Conservation (phyloP, 2,329 filamentous ascomycete species). For the Davidsoniella australis region DNA sequence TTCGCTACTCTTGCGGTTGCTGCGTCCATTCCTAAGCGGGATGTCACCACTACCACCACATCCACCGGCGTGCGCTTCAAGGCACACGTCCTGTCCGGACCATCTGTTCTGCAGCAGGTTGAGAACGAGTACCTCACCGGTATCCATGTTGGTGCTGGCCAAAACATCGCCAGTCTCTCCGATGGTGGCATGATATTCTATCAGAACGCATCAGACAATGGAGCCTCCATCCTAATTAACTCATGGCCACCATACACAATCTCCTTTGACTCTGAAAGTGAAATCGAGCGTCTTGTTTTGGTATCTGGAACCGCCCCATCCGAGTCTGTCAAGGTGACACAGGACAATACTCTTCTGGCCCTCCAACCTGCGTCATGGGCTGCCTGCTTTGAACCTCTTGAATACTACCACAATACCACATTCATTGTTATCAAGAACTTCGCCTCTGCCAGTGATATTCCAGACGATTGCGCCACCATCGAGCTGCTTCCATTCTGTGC, state of each 20-base stretch:
- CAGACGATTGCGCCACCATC: conserved; percentile 26
- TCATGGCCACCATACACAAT: conserved; percentile 24
- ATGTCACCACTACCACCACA: conserved; percentile 14
- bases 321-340: conserved; percentile 22
- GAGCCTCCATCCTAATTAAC: conserved; percentile 24
- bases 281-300: conserved; percentile 19
- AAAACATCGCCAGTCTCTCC: conserved; percentile 23
- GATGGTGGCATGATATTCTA: conserved; percentile 31
- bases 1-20: conserved; percentile 6
- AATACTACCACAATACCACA: conserved; percentile 24
- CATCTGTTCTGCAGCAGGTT: neutral
- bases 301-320: conserved; percentile 18
- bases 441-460: conserved; percentile 16
- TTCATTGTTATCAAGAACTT: conserved; percentile 17
- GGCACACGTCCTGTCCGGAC: conserved; percentile 22
- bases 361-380: conserved; percentile 22
- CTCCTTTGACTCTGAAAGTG: conserved; percentile 19
- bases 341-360: conserved; percentile 19
- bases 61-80: conserved; percentile 26
- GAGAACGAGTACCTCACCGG: conserved; percentile 23
- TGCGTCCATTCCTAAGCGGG: conserved; percentile 16
- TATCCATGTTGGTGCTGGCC: conserved; percentile 21
- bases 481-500: conserved; percentile 28
- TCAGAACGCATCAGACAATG: conserved; percentile 28
- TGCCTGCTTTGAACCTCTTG: conserved; percentile 26